A percentile compares a stretch with the other conserved stretches of the same genome.
Evolutionary conservation across 345 rosid genomes (phyloP).

Genomic region (Gossypioides kirkii): DNA sequence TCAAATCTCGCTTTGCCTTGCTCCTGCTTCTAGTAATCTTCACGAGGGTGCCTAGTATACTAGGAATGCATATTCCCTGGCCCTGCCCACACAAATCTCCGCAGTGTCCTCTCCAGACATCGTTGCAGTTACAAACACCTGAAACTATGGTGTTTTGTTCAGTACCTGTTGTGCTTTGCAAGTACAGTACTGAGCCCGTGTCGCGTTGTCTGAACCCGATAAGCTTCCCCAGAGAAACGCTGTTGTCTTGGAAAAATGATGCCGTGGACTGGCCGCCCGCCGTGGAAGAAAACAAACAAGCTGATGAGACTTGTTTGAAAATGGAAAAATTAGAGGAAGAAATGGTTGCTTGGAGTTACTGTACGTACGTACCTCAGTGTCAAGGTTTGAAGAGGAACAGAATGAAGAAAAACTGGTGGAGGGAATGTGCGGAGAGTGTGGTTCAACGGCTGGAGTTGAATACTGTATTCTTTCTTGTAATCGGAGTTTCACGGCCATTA

Average conservation of each 20-base stretch:
- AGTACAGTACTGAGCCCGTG: slow-evolving; percentile 20
- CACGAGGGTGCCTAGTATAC: slow-evolving; percentile 26
- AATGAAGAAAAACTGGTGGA: slow-evolving; percentile 37
- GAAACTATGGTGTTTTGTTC: slow-evolving; percentile 15
- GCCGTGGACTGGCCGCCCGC: slow-evolving; percentile 36
- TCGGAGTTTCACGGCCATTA: slow-evolving; percentile 37
- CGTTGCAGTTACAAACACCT: slow-evolving; percentile 12
- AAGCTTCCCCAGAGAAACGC: slow-evolving; percentile 42
- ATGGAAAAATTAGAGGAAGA: background rate
- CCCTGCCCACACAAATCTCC: slow-evolving; percentile 15
- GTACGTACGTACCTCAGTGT: slow-evolving; percentile 39
- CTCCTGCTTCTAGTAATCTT: slow-evolving; percentile 40
- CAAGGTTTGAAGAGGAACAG: slow-evolving; percentile 45
- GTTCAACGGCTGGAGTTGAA: slow-evolving; percentile 18
- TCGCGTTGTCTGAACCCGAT: slow-evolving; percentile 37
- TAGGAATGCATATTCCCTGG: slow-evolving; percentile 47
- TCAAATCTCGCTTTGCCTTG: slow-evolving; percentile 20
- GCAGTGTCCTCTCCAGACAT: slow-evolving; percentile 5
- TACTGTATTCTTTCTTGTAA: slow-evolving; percentile 19
- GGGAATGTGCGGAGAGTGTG: slow-evolving; percentile 21
- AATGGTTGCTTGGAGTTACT: background rate
- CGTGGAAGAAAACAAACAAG: background rate
- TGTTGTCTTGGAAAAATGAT: slow-evolving; percentile 50
- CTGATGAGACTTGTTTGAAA: background rate
- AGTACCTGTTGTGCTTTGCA: slow-evolving; percentile 18